These are phyloP conservation scores for Cephaloascus fragrans DNA, from an alignment of 805 yeast species.

Conservation along the genomic window DNA sequence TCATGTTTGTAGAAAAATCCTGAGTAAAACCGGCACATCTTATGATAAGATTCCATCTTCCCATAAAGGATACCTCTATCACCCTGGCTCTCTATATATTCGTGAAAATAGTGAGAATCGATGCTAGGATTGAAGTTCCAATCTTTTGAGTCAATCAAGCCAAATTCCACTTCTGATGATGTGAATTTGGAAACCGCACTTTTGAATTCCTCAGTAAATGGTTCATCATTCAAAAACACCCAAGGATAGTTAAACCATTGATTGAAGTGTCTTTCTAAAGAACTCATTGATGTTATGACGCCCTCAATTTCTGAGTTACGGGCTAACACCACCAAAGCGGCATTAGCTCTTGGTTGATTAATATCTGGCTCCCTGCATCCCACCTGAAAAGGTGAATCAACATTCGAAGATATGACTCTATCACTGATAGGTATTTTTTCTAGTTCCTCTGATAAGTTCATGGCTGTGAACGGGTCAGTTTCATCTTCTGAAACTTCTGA, in stretches of 20 bases:
- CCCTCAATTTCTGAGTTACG: conserved; percentile 72
- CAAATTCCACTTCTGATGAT: conserved; percentile 61
- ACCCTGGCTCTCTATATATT: conserved; percentile 63
- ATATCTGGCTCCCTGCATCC: conserved; percentile 46
- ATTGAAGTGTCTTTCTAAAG: conserved; percentile 82
- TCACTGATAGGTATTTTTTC: neutral
- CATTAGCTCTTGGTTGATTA: conserved; percentile 49
- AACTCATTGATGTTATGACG: conserved; percentile 62
- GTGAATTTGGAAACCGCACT: conserved; percentile 40
- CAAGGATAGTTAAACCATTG: conserved; percentile 94
- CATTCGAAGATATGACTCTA: conserved; percentile 3
- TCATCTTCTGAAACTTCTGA: neutral
- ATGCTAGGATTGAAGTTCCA: conserved; percentile 64
- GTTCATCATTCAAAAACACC: conserved; percentile 78
- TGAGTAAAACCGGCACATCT: conserved; percentile 91
- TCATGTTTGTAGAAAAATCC: conserved; percentile 79
- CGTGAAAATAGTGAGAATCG: conserved; percentile 35
- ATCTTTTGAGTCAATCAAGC: conserved; percentile 40
- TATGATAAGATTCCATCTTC: conserved; percentile 71
- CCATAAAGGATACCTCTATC: conserved; percentile 84
- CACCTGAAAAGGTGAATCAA: conserved; percentile 34
- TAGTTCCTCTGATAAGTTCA: neutral
- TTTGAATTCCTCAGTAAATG: conserved; percentile 59
- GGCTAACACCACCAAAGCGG: conserved; percentile 77
- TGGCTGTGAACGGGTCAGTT: neutral